Evolutionary conservation across 2,329 filamentous ascomycete genomes (phyloP).

Genomic region (Nectriaceae sp.): DNA sequence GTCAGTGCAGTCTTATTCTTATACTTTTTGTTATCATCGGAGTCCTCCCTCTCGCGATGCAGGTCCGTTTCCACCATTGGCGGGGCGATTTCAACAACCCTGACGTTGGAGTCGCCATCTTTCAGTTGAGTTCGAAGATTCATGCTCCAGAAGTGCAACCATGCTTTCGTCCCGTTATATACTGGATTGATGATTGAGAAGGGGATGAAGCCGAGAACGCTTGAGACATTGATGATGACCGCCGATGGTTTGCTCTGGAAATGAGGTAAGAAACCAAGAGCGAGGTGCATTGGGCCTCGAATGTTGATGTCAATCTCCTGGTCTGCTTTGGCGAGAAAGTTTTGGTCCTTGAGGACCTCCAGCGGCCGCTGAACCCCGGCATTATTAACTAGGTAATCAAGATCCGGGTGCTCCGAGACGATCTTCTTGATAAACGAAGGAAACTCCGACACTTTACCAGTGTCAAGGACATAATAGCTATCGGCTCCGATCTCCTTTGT

Average conservation of each 20-base stretch:
- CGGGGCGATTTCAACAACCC: slow-evolving; percentile 57
- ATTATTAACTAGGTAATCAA: slow-evolving; percentile 62
- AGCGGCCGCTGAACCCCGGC: slow-evolving; percentile 59
- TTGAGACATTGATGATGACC: slow-evolving; percentile 56
- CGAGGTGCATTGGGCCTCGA: slow-evolving; percentile 58
- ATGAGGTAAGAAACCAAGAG: slow-evolving; percentile 50
- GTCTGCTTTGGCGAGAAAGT: slow-evolving; percentile 53
- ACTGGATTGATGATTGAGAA: slow-evolving; percentile 56
- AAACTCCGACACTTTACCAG: slow-evolving; percentile 45
- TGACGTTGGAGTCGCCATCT: slow-evolving; percentile 39
- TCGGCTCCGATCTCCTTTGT: slow-evolving; percentile 45
- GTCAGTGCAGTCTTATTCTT: slow-evolving; percentile 45
- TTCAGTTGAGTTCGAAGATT: slow-evolving; percentile 53
- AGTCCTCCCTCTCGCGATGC: slow-evolving; percentile 56
- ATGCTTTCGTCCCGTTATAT: slow-evolving; percentile 62
- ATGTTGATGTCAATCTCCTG: slow-evolving; percentile 61
- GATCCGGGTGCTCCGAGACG: slow-evolving; percentile 45
- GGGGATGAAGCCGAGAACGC: slow-evolving; percentile 54
- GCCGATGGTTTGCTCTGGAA: slow-evolving; percentile 44
- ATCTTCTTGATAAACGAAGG: slow-evolving; percentile 47
- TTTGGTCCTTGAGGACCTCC: slow-evolving; percentile 40
- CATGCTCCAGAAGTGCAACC: slow-evolving; percentile 58
- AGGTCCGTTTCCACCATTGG: slow-evolving; percentile 56
- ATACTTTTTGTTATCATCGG: slow-evolving; percentile 60
- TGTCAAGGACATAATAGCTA: slow-evolving; percentile 55